Percentiles rank a stretch among this genome's conserved stretches.
These are phyloP conservation scores for Scheffersomyces ergatensis DNA, from an alignment of 805 yeast genomes.

Conservation along the genomic window DNA sequence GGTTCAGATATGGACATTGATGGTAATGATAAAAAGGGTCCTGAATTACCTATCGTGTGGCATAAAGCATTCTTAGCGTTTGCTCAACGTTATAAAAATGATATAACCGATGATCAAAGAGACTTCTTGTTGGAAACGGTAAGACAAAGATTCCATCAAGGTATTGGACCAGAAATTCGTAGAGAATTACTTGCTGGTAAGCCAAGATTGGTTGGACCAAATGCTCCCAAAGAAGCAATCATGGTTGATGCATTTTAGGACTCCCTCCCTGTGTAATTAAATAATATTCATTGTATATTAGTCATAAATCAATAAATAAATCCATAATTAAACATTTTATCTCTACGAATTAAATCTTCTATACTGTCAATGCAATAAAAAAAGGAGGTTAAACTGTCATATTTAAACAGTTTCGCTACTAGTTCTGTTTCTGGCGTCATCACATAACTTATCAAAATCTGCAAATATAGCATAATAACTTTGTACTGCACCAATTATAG, in stretches of 20 bases:
- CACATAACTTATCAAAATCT: conserved; percentile 34
- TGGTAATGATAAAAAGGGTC: conserved; percentile 39
- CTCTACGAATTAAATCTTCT: too few species aligned
- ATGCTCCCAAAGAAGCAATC: conserved; percentile 27
- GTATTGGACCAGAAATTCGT: conserved; percentile 91
- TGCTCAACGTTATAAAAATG: conserved; percentile 95
- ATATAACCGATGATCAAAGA: conserved; percentile 97
- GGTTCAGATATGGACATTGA: conserved; percentile 35
- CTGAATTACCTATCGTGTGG: conserved; percentile 90
- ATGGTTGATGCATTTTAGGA: conserved; percentile 38
- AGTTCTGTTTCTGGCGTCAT: conserved; percentile 37
- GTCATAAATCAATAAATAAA: neutral
- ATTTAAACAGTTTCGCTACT: conserved; percentile 9
- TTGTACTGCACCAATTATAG: conserved; percentile 48
- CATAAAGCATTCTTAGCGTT: conserved; percentile 93
- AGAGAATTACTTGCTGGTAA: conserved; percentile 88
- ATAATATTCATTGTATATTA: neutral
- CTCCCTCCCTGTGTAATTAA: neutral
- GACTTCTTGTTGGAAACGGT: conserved; percentile 90
- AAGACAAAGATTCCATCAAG: conserved; percentile 84
- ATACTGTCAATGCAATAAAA: too few species aligned
- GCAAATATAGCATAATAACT: conserved; percentile 32
- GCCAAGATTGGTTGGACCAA: conserved; percentile 41
- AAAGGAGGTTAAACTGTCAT: too few species aligned
- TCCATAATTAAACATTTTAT: too few species aligned